Conservation (phyloP, 148 eudicot species). For the Mesembryanthemum crystallinum region DNA sequence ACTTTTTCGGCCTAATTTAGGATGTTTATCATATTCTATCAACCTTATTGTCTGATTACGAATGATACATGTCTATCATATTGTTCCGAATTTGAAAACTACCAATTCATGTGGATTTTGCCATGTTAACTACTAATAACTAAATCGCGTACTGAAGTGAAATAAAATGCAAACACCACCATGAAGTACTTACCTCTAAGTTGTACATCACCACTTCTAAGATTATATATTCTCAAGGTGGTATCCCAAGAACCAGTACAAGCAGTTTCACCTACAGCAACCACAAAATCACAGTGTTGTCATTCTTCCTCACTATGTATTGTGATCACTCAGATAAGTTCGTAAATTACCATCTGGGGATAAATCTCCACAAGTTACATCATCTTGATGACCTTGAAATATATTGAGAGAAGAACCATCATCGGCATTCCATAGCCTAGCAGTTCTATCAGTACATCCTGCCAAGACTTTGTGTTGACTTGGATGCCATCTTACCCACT, state of each 20-base stretch:
- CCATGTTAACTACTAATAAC: too few relatives aligned
- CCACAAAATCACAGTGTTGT: too few relatives aligned
- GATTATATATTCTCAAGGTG: not conserved
- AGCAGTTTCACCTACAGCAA: not conserved
- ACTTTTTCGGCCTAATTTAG: too few relatives aligned
- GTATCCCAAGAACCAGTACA: conserved; percentile 4
- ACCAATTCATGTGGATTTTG: too few relatives aligned
- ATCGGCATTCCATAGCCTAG: not conserved
- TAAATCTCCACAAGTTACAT: not conserved
- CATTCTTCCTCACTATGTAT: too few relatives aligned
- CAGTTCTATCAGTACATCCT: not conserved
- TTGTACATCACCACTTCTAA: not conserved
- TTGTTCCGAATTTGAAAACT: too few relatives aligned
- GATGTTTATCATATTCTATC: too few relatives aligned
- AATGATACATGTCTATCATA: too few relatives aligned
- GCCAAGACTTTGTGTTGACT: not conserved
- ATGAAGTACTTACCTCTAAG: not conserved
- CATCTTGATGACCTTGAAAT: not conserved
- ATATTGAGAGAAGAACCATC: not conserved
- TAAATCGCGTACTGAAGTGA: too few relatives aligned
- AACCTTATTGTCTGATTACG: too few relatives aligned
- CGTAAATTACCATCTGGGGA: not conserved
- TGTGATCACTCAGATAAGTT: not conserved
- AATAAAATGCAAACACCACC: not conserved
- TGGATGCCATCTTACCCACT: conserved; percentile 2